phyloP scores from a whole-genome alignment of 495 filamentous ascomycete species.

The Hypoxylon fragiforme region DNA sequence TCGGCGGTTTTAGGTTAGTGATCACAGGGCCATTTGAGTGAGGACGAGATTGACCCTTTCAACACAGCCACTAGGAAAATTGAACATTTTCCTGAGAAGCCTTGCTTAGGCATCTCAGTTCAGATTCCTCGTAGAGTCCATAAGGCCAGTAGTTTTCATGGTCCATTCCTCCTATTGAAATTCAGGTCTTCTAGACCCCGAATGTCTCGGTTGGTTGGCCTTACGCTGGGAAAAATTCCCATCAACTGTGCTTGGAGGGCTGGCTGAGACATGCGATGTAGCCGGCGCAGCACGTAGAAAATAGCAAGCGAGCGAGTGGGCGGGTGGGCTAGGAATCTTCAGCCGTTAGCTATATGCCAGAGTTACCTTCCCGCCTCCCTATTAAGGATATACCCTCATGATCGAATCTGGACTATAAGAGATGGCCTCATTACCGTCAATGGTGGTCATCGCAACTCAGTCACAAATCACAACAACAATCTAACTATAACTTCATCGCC shows the following conservation, averaged over 20 bases:
- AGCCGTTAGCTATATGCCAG: slow-evolving; percentile 20
- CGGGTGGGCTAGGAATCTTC: slow-evolving; percentile 25
- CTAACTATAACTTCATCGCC: neutral
- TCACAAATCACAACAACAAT: neutral
- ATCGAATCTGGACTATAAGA: slow-evolving; percentile 5
- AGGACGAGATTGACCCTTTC: too few relatives aligned
- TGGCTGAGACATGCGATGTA: slow-evolving; percentile 24
- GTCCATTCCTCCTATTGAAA: slow-evolving; percentile 5
- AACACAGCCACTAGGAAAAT: too few relatives aligned
- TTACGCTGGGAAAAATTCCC: slow-evolving; percentile 3
- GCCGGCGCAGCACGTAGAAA: too few relatives aligned
- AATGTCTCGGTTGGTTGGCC: slow-evolving; percentile 20
- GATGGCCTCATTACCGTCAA: too few relatives aligned
- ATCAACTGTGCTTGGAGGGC: slow-evolving; percentile 4
- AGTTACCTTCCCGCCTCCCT: slow-evolving; percentile 11
- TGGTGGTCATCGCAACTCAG: too few relatives aligned
- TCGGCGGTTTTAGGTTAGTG: too few relatives aligned
- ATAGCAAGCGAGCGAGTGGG: slow-evolving; percentile 14
- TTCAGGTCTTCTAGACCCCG: slow-evolving; percentile 1
- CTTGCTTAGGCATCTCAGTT: too few relatives aligned
- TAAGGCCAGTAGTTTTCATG: neutral
- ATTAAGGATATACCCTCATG: slow-evolving; percentile 1
- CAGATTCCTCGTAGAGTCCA: too few relatives aligned
- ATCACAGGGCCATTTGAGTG: too few relatives aligned
- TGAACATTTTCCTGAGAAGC: too few relatives aligned